These are phyloP conservation scores for Madurella mycetomatis DNA, from an alignment of 2,329 filamentous ascomycete genomes.

Conservation along the genomic window DNA sequence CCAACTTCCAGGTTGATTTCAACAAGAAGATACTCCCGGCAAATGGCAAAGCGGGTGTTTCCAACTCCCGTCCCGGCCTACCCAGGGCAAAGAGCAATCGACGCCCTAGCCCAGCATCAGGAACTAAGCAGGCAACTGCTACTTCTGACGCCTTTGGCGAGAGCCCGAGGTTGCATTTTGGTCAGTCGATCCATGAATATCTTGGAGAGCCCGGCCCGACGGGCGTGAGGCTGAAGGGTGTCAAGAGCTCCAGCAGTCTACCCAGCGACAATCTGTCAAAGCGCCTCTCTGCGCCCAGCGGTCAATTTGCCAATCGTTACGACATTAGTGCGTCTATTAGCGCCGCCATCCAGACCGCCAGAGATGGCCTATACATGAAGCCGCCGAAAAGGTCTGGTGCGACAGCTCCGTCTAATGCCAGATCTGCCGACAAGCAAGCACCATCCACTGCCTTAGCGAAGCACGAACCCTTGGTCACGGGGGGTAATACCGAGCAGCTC, in stretches of 20 bases:
- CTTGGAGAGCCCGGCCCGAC: slow-evolving; percentile 58
- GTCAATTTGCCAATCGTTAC: slow-evolving; percentile 86
- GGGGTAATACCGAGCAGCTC: neutral
- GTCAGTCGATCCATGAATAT: slow-evolving; percentile 57
- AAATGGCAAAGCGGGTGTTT: slow-evolving; percentile 52
- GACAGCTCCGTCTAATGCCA: slow-evolving; percentile 1
- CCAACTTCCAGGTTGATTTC: slow-evolving; percentile 95
- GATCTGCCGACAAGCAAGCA: slow-evolving; percentile 16
- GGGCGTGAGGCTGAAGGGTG: slow-evolving; percentile 65
- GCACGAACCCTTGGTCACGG: neutral
- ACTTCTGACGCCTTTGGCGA: slow-evolving; percentile 69
- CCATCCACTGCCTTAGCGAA: slow-evolving; percentile 7
- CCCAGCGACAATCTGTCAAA: slow-evolving; percentile 58
- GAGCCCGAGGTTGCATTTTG: slow-evolving; percentile 54
- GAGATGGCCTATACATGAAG: slow-evolving; percentile 59
- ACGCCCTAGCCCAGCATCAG: slow-evolving; percentile 40
- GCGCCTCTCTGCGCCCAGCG: slow-evolving; percentile 51
- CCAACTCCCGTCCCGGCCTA: slow-evolving; percentile 50
- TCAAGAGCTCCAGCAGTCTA: slow-evolving; percentile 59
- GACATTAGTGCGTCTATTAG: slow-evolving; percentile 91
- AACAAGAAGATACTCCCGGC: slow-evolving; percentile 67
- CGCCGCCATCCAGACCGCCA: slow-evolving; percentile 73
- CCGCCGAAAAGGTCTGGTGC: slow-evolving; percentile 32
- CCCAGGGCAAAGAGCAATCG: slow-evolving; percentile 60
- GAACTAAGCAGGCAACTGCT: slow-evolving; percentile 52